Evolutionary conservation across 768 basidiomycete species (phyloP), one percentile per base, ranked within the genome.

Genomic region (Lactarius hatsudake): DNA sequence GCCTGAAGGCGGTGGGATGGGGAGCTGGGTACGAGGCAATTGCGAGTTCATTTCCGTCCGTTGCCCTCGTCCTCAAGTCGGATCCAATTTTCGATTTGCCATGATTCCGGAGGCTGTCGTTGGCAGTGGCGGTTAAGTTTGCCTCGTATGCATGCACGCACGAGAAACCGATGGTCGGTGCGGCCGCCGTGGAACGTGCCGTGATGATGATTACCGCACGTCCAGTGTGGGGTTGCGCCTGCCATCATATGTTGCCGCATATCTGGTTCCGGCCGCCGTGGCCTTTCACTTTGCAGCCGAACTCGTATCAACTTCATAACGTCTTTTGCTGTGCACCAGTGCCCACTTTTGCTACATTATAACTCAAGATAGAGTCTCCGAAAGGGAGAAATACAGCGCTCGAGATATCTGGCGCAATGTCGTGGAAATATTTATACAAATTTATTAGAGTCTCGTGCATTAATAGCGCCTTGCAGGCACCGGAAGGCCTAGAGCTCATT

Each of bases 1-100:
- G 63, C 63, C 63, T 45, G 62, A 45, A 20, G 57, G 45, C 20
- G 56, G 48, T 18, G 48, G 64, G 36, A 12, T 13, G 36, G 38
- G 38, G 64, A 40, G 26, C 64, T 64, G 64, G 64, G 64, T 65
- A 65, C 57, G 64, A 63, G 40, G 15, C 26, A 23, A 12, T 38
- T 20, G 51, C 26, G 26, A 26, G 32, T 42, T 55, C 38, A 56
- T 57, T 26, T 51, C 48, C 48, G 23, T 38, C 36, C 4, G 36
- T 38, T 13, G 36, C 36, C 36, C 36, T 38, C 12, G 36, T 13
- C 36, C 36, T 38, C 36, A 38, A 12, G 10, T 38, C 36, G 4
- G 10, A 38, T 38, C 36, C 34, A 1, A 34, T 34, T 9, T 34
- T 34, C 34, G 34, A 34, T 9, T 34, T 38, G 48, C 48, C 9